Base-by-base conservation (phyloP, 2,329 filamentous ascomycete species). In the Cladosporium sphaerospermum region DNA sequence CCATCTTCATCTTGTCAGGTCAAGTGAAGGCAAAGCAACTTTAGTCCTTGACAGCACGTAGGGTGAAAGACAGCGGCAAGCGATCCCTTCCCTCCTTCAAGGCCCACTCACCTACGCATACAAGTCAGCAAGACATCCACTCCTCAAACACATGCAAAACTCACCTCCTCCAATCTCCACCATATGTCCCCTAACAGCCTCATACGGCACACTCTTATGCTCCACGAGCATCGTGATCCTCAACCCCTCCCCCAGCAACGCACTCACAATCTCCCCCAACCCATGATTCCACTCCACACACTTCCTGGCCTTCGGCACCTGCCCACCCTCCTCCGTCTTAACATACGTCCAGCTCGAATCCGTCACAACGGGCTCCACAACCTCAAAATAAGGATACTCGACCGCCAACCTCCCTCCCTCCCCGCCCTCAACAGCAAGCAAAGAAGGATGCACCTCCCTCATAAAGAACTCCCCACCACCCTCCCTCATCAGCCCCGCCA, bases 231-330 rank as follows among this genome's bases (percentile, higher is more conserved):
- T 54, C 10, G 39, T 56, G 11, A 59, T 46, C 47, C 46, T 44
- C 56, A 61, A 45, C 9, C 59, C 56, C n/a, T 34, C 57, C n/a
- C 49, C 54, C 28, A 61, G 36, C 41, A 61, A 32, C 14, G 58
- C 56, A 37, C 45, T 43, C 10, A 61, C 41, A 46, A 56, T 61
- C 53, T 60, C 59, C 14, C 56, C 59, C 23, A 61, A 41, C 11
- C 59, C 59, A 40, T 60, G 59, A 51, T 61, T 61, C 57, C 57
- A 61, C 28, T 57, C 51, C 33, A 56, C 53, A 14, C 47, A 52
- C 54, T 52, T 57, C 28, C 19, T 47, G 18, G 31, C 48, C 39
- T 44, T 37, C 39, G 59, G 58, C 16, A 18, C 47, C 39, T 54
- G 46, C 43, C 39, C 46, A 13, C 42, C 52, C 31, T 51, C 37